Percentiles rank a stretch among this genome's conserved stretches.
These are phyloP conservation scores for Phanerodontia chrysosporium DNA, from an alignment of 768 basidiomycete species.

Conservation along the genomic window DNA sequence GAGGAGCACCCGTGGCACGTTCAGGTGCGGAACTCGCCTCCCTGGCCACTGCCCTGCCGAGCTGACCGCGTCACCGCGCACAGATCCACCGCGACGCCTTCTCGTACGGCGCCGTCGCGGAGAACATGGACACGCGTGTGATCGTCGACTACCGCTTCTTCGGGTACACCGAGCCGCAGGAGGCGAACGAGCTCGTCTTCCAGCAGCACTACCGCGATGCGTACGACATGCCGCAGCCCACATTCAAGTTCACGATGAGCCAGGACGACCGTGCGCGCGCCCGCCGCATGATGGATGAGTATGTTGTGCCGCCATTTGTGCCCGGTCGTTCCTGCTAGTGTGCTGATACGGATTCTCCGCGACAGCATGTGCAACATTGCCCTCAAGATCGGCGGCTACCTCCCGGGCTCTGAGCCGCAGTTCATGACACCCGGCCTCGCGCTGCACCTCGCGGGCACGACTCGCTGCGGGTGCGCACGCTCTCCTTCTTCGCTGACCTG, in stretches of 20 bases:
- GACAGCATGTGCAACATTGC: slow-evolving; percentile 28
- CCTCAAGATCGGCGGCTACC: slow-evolving; percentile 27
- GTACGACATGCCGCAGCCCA: slow-evolving; percentile 33
- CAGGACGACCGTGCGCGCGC: slow-evolving; percentile 12
- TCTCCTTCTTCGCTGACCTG: background rate
- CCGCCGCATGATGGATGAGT: slow-evolving; percentile 19
- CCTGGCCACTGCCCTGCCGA: background rate
- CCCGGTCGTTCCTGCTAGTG: too few relatives aligned
- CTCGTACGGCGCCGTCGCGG: slow-evolving; percentile 30
- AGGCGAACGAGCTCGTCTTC: slow-evolving; percentile 18
- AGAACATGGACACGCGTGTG: slow-evolving; percentile 26
- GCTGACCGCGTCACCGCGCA: background rate
- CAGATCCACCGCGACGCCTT: slow-evolving; percentile 35
- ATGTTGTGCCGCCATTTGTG: slow-evolving; percentile 15
- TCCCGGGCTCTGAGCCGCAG: slow-evolving; percentile 31
- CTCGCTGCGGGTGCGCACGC: slow-evolving; percentile 7
- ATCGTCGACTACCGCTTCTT: slow-evolving; percentile 31
- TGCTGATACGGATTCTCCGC: too few relatives aligned
- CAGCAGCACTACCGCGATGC: slow-evolving; percentile 19
- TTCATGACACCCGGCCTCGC: slow-evolving; percentile 27
- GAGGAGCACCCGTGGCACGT: slow-evolving; percentile 27
- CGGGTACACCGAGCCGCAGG: slow-evolving; percentile 16
- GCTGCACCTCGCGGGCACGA: slow-evolving; percentile 16
- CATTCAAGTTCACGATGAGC: slow-evolving; percentile 21
- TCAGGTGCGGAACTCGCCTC: slow-evolving; percentile 8